phyloP scores from a whole-genome alignment of 306 rosid genomes.

The Lupinus albus region DNA sequence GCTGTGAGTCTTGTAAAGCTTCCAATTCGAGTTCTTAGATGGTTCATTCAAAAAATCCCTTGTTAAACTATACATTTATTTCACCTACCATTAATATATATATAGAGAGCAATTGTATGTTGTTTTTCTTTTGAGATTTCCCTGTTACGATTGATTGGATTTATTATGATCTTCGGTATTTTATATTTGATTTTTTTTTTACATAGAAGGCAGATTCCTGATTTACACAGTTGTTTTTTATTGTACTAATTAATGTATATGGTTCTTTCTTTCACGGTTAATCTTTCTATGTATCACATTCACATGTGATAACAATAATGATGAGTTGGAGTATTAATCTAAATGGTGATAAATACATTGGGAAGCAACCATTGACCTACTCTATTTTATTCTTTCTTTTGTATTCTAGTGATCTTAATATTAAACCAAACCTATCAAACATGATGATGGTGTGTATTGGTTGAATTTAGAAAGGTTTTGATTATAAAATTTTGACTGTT shows the following conservation, averaged over 20 bases:
- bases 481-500: too few relatives aligned
- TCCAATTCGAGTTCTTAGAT: slow-evolving; percentile 58
- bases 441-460: background rate
- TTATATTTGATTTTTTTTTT: slow-evolving; percentile 18
- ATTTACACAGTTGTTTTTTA: background rate
- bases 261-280: background rate
- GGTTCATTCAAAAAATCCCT: slow-evolving; percentile 73
- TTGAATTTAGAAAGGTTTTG: background rate
- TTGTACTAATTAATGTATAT: background rate
- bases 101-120: background rate
- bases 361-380: slow-evolving; percentile 4
- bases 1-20: slow-evolving; percentile 75
- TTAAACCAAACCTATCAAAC: background rate
- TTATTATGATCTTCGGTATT: background rate
- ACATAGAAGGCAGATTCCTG: background rate
- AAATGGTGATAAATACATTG: background rate
- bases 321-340: background rate
- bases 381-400: background rate
- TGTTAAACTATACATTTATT: slow-evolving; percentile 44
- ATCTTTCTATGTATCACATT: background rate
- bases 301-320: background rate
- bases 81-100: too few relatives aligned
- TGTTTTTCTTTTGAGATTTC: background rate
- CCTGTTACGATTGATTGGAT: slow-evolving; percentile 16
- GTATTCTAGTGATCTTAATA: background rate